A percentile compares a stretch with the other conserved stretches of the same genome.
Evolutionary conservation across 2,329 filamentous ascomycete genomes (phyloP).

Genomic region (Stromatinia cepivora): DNA sequence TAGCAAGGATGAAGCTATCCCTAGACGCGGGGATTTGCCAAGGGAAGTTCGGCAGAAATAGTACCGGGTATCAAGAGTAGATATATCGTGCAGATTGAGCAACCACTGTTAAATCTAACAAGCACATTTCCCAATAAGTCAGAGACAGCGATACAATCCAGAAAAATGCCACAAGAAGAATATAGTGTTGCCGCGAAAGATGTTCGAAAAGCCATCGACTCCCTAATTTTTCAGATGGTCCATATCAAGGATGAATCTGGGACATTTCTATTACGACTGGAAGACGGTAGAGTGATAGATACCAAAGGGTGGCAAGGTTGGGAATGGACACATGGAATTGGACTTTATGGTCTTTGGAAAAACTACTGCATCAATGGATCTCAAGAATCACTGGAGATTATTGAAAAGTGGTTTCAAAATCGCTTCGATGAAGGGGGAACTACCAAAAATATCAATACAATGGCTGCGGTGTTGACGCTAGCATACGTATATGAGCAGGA

Average conservation of each 20-base stretch:
- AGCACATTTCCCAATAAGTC: neutral
- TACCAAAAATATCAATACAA: constrained; percentile 79
- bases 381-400: constrained; percentile 59
- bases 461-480: constrained; percentile 74
- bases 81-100: neutral
- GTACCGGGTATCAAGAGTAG: neutral
- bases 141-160: neutral
- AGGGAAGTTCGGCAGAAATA: constrained; percentile 10
- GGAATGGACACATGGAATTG: constrained; percentile 82
- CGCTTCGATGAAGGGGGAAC: constrained; percentile 58
- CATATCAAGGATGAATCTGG: constrained; percentile 76
- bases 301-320: constrained; percentile 80
- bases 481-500: constrained; percentile 78
- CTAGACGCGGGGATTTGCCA: constrained; percentile 15
- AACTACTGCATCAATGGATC: constrained; percentile 74
- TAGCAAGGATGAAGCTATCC: constrained; percentile 8
- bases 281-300: constrained; percentile 69
- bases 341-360: constrained; percentile 79
- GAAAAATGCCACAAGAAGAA: constrained; percentile 23
- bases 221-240: constrained; percentile 71
- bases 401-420: constrained; percentile 70
- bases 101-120: neutral
- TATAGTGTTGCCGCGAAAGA: constrained; percentile 50
- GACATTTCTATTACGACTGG: constrained; percentile 68
- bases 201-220: constrained; percentile 56